Conservation (phyloP, 2,329 filamentous ascomycete genomes). For the Epichloe sibirici region DNA sequence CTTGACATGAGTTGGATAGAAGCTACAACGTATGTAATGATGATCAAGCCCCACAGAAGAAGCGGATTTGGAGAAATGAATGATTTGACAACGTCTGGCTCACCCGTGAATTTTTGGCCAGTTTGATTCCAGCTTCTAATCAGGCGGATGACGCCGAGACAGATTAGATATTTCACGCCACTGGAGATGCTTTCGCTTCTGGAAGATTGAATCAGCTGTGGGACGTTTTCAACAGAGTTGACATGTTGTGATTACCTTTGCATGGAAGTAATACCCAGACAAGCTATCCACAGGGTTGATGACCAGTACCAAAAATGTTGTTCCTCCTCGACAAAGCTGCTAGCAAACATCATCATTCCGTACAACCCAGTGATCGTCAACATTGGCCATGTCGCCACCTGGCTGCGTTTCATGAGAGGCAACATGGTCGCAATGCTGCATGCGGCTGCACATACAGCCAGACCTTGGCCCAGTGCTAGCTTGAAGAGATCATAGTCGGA, state of each 20-base stretch:
- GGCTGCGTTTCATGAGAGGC: slow-evolving; percentile 4
- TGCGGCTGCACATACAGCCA: slow-evolving; percentile 22
- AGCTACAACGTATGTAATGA: slow-evolving; percentile 54
- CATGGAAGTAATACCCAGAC: slow-evolving; percentile 37
- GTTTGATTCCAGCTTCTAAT: slow-evolving; percentile 88
- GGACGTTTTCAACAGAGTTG: background rate
- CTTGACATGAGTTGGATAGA: slow-evolving; percentile 31
- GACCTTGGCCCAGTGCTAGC: slow-evolving; percentile 36
- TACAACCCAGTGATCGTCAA: slow-evolving; percentile 42
- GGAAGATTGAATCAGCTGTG: background rate
- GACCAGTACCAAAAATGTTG: slow-evolving; percentile 99
- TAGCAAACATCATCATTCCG: slow-evolving; percentile 89
- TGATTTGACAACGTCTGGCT: slow-evolving; percentile 67
- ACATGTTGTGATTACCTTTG: slow-evolving; percentile 20
- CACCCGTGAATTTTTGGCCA: slow-evolving; percentile 89
- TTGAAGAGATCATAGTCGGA: slow-evolving; percentile 76
- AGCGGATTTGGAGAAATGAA: slow-evolving; percentile 53
- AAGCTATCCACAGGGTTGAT: slow-evolving; percentile 55
- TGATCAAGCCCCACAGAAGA: slow-evolving; percentile 63
- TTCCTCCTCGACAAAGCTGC: slow-evolving; percentile 95
- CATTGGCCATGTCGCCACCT: slow-evolving; percentile 34
- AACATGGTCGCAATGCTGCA: slow-evolving; percentile 7
- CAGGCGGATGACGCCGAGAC: slow-evolving; percentile 53
- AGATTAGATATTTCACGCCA: slow-evolving; percentile 23
- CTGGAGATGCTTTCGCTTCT: slow-evolving; percentile 18